These are phyloP conservation scores for Pelargonium nanum DNA, from an alignment of 345 rosid species.

Conservation along the genomic window DNA sequence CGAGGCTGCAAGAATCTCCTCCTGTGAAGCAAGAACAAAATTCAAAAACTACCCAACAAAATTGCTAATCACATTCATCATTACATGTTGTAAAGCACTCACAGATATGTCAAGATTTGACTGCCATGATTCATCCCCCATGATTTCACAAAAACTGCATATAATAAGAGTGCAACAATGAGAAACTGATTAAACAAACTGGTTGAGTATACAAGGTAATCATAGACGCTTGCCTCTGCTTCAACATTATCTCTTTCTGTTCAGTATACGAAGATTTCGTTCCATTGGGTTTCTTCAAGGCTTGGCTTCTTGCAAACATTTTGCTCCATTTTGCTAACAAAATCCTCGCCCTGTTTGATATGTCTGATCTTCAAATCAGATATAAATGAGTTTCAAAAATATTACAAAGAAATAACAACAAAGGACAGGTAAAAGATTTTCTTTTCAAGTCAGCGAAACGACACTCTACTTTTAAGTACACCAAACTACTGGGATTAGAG, in stretches of 20 bases:
- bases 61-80: constrained; percentile 8
- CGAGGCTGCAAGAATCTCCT: constrained; percentile 37
- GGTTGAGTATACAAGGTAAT: constrained; percentile 9
- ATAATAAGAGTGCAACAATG: constrained; percentile 14
- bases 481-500: not conserved
- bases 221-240: constrained; percentile 56
- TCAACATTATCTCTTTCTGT: constrained; percentile 61
- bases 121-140: constrained; percentile 58
- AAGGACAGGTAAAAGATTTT: not conserved
- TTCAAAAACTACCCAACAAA: constrained; percentile 11
- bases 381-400: constrained; percentile 56
- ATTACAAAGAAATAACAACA: constrained; percentile 10
- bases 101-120: constrained; percentile 37
- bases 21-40: constrained; percentile 36
- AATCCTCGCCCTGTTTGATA: constrained; percentile 95
- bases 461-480: too few relatives aligned
- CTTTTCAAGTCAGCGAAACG: not conserved
- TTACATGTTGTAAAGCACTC: constrained; percentile 24
- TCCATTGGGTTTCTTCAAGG: constrained; percentile 61
- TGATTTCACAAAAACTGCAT: constrained; percentile 74
- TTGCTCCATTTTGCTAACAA: constrained; percentile 90
- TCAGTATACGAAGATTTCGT: constrained; percentile 36
- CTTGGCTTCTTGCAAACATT: constrained; percentile 65
- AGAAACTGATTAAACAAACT: constrained; percentile 16
- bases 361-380: constrained; percentile 99